Evolutionary conservation across 208 protist genomes (phyloP), one percentile per base, ranked within the genome.

Genomic region (Leishmania aethiopica): DNA sequence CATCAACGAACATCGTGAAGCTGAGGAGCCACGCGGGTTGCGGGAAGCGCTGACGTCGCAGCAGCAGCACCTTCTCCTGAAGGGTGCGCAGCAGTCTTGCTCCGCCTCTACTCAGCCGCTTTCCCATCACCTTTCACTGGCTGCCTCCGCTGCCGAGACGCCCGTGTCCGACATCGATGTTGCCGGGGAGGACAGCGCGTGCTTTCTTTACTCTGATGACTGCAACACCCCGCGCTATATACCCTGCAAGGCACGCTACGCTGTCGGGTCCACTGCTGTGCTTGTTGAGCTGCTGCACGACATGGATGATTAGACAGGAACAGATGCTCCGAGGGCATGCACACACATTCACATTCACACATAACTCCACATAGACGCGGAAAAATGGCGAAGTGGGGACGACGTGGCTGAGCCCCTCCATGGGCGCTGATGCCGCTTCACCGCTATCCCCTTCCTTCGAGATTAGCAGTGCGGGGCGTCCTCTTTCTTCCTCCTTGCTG

Each of bases 161-260:
- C 15, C 77, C 49, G 17, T 42, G 22, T 6, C 28, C 37, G 55
- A 32, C 32, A 22, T 71, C 3, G 78, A 62, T 62, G 49, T 75
- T 75, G 55, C 42, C 19, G 49, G 13, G 42, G 62, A 79, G 45
- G 40, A n/a, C 57, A 64, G 49, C 72, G 42, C 53, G 8, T 32
- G 22, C 37, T 53, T 53, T 25, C 22, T 13, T 5, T 49, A 42
- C 49, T 45, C 28, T 66, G 91, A 93, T 70, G 78, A 81, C 17
- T 88, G 85, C 35, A 73, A 76, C 28, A 95, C 92, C 28, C 92
- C 92, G 19, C 86, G 90, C 35, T 95, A 95, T 70, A 84, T 92
- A 13, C 83, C 87, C 1, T 95, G 92, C 64, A 71, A 86, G 15
- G 88, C 80, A 11, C 88, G 86, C 67, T 93, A 92, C 69, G 92